These are phyloP conservation scores for Liriodendron chinense DNA, from an alignment of 164 flowering plant genomes.

Conservation along the genomic window DNA sequence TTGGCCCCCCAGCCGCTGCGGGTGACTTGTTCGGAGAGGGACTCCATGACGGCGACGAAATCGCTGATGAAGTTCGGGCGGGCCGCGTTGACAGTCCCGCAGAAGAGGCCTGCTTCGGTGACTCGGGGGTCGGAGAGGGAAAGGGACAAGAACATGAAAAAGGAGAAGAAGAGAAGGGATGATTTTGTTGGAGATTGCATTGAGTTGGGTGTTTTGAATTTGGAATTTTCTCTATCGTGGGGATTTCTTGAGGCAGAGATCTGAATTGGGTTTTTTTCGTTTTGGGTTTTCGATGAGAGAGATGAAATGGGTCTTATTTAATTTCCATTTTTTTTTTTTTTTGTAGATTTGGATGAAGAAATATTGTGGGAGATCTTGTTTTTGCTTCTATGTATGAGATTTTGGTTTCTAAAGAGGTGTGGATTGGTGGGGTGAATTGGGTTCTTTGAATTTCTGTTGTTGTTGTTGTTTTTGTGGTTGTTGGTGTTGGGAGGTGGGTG, in stretches of 20 bases:
- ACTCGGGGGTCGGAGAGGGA: conserved; percentile 36
- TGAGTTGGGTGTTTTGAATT: too few relatives aligned
- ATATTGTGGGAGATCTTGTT: not conserved
- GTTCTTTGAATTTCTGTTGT: not conserved
- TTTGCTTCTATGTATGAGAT: too few relatives aligned
- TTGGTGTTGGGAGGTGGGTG: not conserved
- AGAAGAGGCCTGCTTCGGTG: conserved; percentile 31
- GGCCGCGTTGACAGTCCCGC: conserved; percentile 24
- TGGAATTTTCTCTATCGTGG: too few relatives aligned
- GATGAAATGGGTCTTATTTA: not conserved
- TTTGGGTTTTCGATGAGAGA: too few relatives aligned
- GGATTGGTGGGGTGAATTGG: not conserved
- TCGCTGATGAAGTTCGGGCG: not conserved
- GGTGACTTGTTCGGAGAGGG: conserved; percentile 25
- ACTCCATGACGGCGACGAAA: conserved; percentile 46
- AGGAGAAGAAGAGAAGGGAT: conserved; percentile 13
- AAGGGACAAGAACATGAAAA: not conserved
- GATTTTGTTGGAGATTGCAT: not conserved
- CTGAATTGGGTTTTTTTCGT: too few relatives aligned
- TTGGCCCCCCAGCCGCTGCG: conserved; percentile 24
- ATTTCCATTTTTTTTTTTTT: not conserved
- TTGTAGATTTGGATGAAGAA: not conserved
- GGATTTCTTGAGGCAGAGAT: too few relatives aligned
- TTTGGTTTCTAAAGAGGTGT: too few relatives aligned
- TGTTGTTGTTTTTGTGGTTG: too few relatives aligned